These are phyloP conservation scores for Rubroboletus pulcherrimus DNA, from an alignment of 768 basidiomycete species.

Conservation along the genomic window DNA sequence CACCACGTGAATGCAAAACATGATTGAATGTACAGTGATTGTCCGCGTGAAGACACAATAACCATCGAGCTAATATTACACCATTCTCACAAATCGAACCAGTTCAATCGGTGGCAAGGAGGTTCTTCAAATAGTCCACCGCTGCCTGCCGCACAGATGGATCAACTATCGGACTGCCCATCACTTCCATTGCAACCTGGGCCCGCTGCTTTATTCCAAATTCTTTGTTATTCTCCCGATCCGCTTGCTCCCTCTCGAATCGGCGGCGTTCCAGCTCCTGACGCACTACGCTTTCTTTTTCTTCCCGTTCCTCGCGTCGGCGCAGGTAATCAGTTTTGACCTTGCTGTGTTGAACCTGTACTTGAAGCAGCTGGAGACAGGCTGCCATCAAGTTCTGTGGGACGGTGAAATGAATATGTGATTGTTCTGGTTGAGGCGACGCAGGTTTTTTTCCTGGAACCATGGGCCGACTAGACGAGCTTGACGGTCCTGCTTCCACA, in stretches of 20 bases:
- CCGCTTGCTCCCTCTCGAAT: slow-evolving; percentile 53
- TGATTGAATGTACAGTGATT: slow-evolving; percentile 10
- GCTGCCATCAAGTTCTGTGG: slow-evolving; percentile 55
- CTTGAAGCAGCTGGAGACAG: slow-evolving; percentile 57
- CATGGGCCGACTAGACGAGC: slow-evolving; percentile 14
- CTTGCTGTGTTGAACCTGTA: slow-evolving; percentile 66
- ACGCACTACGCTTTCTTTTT: slow-evolving; percentile 49
- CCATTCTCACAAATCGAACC: slow-evolving; percentile 10
- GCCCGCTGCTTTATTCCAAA: slow-evolving; percentile 58
- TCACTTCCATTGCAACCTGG: slow-evolving; percentile 62
- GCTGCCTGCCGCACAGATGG: slow-evolving; percentile 62
- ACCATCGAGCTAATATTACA: slow-evolving; percentile 1
- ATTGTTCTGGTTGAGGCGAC: slow-evolving; percentile 34
- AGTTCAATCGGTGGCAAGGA: slow-evolving; percentile 42
- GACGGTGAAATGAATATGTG: slow-evolving; percentile 47
- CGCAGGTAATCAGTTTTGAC: slow-evolving; percentile 67
- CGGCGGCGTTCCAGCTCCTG: slow-evolving; percentile 51
- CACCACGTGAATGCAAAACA: slow-evolving; percentile 7
- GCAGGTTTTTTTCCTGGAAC: slow-evolving; percentile 4
- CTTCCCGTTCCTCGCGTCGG: slow-evolving; percentile 66
- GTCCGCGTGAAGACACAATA: slow-evolving; percentile 5
- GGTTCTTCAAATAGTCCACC: slow-evolving; percentile 66
- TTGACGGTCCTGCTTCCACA: slow-evolving; percentile 21
- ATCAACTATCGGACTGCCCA: slow-evolving; percentile 57
- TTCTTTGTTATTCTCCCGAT: slow-evolving; percentile 52